Base-by-base conservation (phyloP, 495 filamentous ascomycete genomes). In the Cudoniella acicularis region DNA sequence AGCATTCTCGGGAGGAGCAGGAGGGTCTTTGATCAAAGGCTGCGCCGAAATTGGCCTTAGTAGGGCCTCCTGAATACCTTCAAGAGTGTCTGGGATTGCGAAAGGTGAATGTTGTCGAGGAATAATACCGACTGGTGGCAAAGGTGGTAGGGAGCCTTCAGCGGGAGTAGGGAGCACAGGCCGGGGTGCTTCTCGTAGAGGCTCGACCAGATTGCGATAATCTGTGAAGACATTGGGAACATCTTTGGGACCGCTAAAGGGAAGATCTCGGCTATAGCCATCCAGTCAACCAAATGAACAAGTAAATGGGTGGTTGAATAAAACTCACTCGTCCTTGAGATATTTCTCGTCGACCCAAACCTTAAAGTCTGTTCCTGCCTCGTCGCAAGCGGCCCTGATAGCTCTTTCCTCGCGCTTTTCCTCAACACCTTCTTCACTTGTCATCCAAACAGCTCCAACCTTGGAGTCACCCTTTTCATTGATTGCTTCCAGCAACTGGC, bases 271-370 rank as follows among this genome's bases (percentile, higher is more conserved):
- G 62, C 85, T 87, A 46, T 17, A n/a, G n/a, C n/a, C n/a, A n/a
- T n/a, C n/a, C 16, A 47, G 8, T 47, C 17, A 8, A 17, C 8
- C 8, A 9, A 21, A 47, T 8, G 8, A n/a, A 17, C 43, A 8
- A 45, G 51, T 27, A 63, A 25, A 26, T 41, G 30, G 21, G 40
- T 13, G 16, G 1, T n/a, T 6, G n/a, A 11, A 2, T 49, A 11
- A 57, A 3, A 51, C 23, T 72, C 74, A 89, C 87, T 88, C 84
- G 61, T 90, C 81, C 49, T 89, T 78, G 52, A 86, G 83, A 65
- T 88, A 90, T 67, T 89, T 90, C 66, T 88, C 87, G 60, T 91
- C 87, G 0, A 69, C 70, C 78, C 82, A 88, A 3, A 80, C 36
- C 68, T 77, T 81, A 66, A 85, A 87, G 8, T 83, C 75, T 11